Conservation (phyloP, 106 monocot genomes). For the Gastrodia elata region DNA sequence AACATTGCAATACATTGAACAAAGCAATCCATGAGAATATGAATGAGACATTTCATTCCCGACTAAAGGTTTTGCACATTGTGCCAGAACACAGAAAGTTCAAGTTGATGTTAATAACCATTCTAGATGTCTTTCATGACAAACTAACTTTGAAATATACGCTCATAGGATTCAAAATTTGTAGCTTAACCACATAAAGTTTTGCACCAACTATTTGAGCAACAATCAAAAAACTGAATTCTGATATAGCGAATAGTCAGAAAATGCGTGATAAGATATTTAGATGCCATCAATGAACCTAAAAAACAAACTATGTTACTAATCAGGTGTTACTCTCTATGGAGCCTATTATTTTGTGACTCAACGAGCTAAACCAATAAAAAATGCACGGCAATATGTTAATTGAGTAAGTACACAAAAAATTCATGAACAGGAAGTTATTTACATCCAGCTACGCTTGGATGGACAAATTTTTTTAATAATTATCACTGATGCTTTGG, state of each 20-base stretch:
- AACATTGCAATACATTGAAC: too few relatives aligned
- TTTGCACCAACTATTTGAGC: neutral
- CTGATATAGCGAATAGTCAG: neutral
- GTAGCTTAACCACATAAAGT: neutral
- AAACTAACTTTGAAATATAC: neutral
- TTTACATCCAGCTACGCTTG: neutral
- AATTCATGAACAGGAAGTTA: neutral
- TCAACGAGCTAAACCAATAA: neutral
- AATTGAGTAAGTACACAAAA: neutral
- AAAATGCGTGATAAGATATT: neutral
- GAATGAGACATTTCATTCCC: too few relatives aligned
- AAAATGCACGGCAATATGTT: neutral
- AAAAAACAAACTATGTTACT: neutral
- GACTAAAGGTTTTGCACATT: too few relatives aligned
- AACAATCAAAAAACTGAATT: neutral
- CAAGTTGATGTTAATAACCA: too few relatives aligned
- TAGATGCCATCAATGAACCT: neutral
- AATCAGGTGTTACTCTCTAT: neutral
- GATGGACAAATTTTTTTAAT: neutral
- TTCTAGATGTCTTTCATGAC: too few relatives aligned
- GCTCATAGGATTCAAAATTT: neutral
- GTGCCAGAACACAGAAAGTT: too few relatives aligned
- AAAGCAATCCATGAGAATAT: too few relatives aligned
- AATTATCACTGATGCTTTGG: neutral
- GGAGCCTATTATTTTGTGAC: neutral